A percentile compares a stretch with the other conserved stretches of the same genome.
Conservation (phyloP, 2,329 filamentous ascomycete species). For the Lecanicillium sp. region DNA sequence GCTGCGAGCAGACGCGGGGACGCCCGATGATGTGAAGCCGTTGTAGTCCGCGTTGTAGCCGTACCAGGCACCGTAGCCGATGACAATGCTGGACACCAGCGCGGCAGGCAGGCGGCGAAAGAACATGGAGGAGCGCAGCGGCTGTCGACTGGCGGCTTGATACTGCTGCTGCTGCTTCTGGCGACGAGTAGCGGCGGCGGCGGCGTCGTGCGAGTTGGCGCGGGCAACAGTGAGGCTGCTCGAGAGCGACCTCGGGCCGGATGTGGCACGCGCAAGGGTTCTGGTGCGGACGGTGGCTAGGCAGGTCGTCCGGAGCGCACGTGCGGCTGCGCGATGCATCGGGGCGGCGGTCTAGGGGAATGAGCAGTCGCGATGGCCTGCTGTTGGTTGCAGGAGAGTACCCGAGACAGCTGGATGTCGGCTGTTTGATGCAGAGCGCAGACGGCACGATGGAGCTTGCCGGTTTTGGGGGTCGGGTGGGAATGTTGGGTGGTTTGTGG, state of each 20-base stretch:
- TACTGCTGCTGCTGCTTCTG: constrained; percentile 15
- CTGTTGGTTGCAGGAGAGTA: neutral
- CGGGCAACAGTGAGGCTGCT: neutral
- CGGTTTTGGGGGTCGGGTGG: neutral
- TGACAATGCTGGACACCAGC: constrained; percentile 56
- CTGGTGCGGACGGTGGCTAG: constrained; percentile 48
- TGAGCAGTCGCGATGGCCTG: constrained; percentile 9
- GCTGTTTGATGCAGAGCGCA: neutral
- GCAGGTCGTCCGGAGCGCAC: constrained; percentile 60
- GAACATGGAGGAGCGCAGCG: constrained; percentile 66
- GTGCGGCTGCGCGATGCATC: constrained; percentile 68
- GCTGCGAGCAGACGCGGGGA: constrained; percentile 27
- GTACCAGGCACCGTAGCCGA: constrained; percentile 72
- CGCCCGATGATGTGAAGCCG: constrained; percentile 20
- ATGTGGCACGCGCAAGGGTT: constrained; percentile 47
- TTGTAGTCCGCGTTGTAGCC: constrained; percentile 45
- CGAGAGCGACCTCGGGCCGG: no score
- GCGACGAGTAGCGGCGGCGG: constrained; percentile 10
- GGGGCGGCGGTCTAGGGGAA: constrained; percentile 18
- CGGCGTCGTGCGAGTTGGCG: constrained; percentile 13
- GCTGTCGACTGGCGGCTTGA: constrained; percentile 35
- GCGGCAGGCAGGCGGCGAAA: constrained; percentile 59
- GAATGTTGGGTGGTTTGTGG: constrained; percentile 9
- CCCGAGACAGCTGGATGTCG: neutral
- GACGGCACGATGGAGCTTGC: no score